Evolutionary conservation across 192 early-diverging fungal genomes (phyloP).

Genomic region (Paraglomus occultum): DNA sequence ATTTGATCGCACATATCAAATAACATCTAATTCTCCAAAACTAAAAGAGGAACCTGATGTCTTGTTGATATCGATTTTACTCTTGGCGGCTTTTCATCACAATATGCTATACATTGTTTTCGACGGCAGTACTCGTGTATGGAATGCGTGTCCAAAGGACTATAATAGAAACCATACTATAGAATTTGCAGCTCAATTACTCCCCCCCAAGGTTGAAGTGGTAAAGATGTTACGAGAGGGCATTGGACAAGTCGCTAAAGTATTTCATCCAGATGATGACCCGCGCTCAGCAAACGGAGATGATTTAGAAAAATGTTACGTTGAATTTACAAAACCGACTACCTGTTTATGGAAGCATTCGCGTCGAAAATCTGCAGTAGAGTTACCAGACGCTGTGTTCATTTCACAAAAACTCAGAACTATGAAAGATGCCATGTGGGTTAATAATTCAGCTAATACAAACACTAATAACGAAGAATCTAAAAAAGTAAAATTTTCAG

Average conservation of each 20-base stretch:
- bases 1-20: conserved; percentile 30
- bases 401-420: conserved; percentile 23
- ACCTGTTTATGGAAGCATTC: conserved; percentile 30
- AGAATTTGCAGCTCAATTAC: conserved; percentile 20
- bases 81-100: conserved; percentile 31
- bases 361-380: background rate
- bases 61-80: conserved; percentile 14
- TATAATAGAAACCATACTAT: conserved; percentile 28
- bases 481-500: conserved; percentile 15
- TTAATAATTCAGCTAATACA: background rate
- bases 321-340: conserved; percentile 29
- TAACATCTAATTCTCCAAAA: conserved; percentile 4
- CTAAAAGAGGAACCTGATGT: conserved; percentile 24
- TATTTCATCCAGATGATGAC: conserved; percentile 14
- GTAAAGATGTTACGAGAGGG: conserved; percentile 25
- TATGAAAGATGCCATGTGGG: conserved; percentile 20
- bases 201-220: conserved; percentile 18
- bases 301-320: conserved; percentile 18
- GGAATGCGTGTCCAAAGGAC: conserved; percentile 10
- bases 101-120: conserved; percentile 20
- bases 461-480: background rate
- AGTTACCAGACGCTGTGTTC: conserved; percentile 29
- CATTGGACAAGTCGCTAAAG: conserved; percentile 24
- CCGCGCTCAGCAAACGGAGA: background rate
- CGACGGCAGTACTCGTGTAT: conserved; percentile 1